Evolutionary conservation across 129 eudicot species (phyloP).

Genomic region (Lactuca saligna): DNA sequence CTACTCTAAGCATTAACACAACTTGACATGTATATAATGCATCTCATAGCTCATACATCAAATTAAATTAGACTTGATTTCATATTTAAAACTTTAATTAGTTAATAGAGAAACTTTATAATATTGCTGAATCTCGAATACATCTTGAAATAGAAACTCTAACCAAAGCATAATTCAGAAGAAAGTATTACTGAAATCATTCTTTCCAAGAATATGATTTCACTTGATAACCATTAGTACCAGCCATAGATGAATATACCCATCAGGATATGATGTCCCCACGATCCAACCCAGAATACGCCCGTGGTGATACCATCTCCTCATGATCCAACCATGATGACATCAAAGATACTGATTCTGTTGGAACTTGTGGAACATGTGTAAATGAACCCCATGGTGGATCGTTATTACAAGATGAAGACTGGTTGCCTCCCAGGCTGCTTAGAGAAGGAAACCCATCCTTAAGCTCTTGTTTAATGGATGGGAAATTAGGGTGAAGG

Average conservation of each 20-base stretch:
- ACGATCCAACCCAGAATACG: neutral
- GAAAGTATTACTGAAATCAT: no score
- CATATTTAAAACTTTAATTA: neutral
- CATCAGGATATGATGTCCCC: neutral
- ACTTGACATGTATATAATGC: no score
- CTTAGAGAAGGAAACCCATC: neutral
- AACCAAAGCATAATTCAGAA: no score
- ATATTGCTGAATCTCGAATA: no score
- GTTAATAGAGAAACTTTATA: no score
- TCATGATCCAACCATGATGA: neutral
- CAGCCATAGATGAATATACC: neutral
- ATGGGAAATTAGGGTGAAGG: constrained; percentile 4
- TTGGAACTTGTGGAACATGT: neutral
- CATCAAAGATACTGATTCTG: neutral
- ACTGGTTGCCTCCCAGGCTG: neutral
- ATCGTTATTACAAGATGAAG: neutral
- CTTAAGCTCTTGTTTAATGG: neutral
- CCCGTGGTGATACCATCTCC: neutral
- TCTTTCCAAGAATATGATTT: neutral
- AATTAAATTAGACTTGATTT: neutral
- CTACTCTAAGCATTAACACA: no score
- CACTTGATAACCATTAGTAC: neutral
- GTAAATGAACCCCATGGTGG: neutral
- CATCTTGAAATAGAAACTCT: neutral
- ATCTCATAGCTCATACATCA: neutral